Evolutionary conservation across 1,139 yeast genomes (phyloP).

Genomic region (Pichia sorboxylosa): DNA sequence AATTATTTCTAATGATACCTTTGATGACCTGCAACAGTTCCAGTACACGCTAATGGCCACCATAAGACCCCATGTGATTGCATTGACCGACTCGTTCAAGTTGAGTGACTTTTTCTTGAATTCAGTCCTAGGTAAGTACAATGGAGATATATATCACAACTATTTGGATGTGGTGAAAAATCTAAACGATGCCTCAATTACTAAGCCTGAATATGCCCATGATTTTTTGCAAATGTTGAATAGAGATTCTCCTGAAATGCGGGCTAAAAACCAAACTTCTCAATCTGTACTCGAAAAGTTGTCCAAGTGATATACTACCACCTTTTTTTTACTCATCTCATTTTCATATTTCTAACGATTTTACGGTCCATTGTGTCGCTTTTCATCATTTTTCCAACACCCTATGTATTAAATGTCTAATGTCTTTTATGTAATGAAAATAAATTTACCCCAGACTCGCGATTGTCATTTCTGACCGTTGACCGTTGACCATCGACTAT

Average conservation of each 20-base stretch:
- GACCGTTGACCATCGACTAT: too few species aligned
- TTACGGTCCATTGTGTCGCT: too few species aligned
- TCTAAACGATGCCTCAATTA: constrained; percentile 40
- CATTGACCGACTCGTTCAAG: constrained; percentile 76
- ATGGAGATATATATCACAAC: constrained; percentile 80
- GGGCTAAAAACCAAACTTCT: constrained; percentile 39
- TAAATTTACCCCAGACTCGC: too few species aligned
- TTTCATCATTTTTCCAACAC: too few species aligned
- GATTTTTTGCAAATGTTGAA: constrained; percentile 41
- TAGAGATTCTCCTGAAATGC: constrained; percentile 36
- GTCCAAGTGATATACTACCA: constrained; percentile 5
- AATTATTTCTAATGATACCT: constrained; percentile 38
- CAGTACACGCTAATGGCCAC: constrained; percentile 35
- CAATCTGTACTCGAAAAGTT: constrained; percentile 30
- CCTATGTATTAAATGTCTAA: too few species aligned
- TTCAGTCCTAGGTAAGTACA: constrained; percentile 73
- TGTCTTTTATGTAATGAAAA: too few species aligned
- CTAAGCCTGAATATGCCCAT: constrained; percentile 51
- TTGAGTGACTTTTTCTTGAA: constrained; percentile 76
- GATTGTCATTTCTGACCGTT: too few species aligned
- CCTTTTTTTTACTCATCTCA: too few species aligned
- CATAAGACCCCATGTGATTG: constrained; percentile 63
- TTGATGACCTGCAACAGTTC: constrained; percentile 24
- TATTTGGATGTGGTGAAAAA: constrained; percentile 46
- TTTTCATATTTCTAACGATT: too few species aligned